Base-by-base conservation (phyloP, 2,329 filamentous ascomycete genomes). In the Allantophomopsis cytisporea region DNA sequence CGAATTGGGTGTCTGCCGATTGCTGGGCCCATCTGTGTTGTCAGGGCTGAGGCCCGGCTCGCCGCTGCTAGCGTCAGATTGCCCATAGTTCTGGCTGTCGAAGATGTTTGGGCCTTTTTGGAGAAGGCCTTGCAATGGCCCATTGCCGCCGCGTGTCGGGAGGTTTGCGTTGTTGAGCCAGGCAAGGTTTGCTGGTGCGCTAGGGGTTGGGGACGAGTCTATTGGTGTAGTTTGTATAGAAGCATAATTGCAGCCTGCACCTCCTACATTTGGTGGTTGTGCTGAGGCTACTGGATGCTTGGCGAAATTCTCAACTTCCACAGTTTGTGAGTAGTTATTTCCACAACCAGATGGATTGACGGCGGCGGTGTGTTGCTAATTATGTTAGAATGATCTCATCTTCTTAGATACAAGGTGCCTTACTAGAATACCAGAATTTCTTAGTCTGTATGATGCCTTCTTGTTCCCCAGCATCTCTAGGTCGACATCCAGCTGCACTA, bases 401-500 rank as follows among this genome's bases (percentile, higher is more conserved):
- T 8, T 34, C 14, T 7, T 15, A 3, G 15, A 10, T 15, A 18
- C 35, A 3, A 14, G 21, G 35, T 28, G 4, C 7, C n/a, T 21
- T 12, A 14, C 35, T 12, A 36, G 7, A 18, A 17, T 28, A 12
- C 23, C 23, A 28, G 17, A n/a, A 7, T 10, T 7, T 17, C 10
- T 5, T 12, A 20, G n/a, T 14, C 23, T 8, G 8, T 28, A 28
- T 28, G 23, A 6, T 12, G 23, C 8, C 8, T 28, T 28, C 5
- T 28, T 28, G 23, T 28, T 28, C 23, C 77, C 76, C 18, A 85
- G 67, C 10, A 76, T 78, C 56, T 93, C 84, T 4, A 96, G 69
- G 53, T 98, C 91, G 13, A 95, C 81, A 48, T 96, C 87, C 5
- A 96, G 66, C 57, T 96, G 91, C 3, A 91, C 84, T 30, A 96